phyloP scores from a whole-genome alignment of 495 filamentous ascomycete species.

The Apodospora peruviana region DNA sequence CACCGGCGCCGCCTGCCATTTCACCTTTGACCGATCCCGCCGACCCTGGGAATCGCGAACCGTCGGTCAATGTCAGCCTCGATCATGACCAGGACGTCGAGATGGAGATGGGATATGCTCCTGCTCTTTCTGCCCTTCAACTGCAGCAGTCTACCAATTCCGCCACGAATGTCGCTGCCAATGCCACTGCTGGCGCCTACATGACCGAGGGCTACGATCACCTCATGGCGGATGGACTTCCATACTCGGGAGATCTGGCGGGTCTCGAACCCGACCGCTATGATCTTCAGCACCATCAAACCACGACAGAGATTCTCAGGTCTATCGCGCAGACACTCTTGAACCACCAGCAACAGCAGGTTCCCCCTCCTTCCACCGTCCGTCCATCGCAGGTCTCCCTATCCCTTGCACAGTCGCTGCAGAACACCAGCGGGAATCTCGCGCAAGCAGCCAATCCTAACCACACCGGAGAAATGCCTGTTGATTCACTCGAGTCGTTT shows the following conservation, averaged over 20 bases:
- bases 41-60: constrained; percentile 23
- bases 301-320: constrained; percentile 16
- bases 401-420: constrained; percentile 7
- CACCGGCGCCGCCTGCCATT: constrained; percentile 28
- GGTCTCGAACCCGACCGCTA: neutral
- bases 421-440: constrained; percentile 3
- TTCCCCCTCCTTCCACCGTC: constrained; percentile 20
- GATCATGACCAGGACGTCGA: neutral
- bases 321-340: constrained; percentile 14
- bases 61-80: constrained; percentile 5
- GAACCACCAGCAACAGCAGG: constrained; percentile 7
- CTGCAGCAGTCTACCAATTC: neutral
- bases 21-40: constrained; percentile 28
- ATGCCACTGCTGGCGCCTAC: neutral
- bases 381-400: constrained; percentile 26
- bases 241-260: neutral
- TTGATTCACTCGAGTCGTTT: constrained; percentile 42
- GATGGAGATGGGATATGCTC: neutral
- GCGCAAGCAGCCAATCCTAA: constrained; percentile 16
- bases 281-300: constrained; percentile 14
- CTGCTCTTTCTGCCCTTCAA: neutral
- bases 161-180: neutral
- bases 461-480: constrained; percentile 18
- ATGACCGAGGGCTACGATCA: too few species aligned
- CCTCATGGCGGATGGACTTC: neutral